Base-by-base conservation (phyloP, 1,139 yeast species). In the Hyphopichia buzzinii region DNA sequence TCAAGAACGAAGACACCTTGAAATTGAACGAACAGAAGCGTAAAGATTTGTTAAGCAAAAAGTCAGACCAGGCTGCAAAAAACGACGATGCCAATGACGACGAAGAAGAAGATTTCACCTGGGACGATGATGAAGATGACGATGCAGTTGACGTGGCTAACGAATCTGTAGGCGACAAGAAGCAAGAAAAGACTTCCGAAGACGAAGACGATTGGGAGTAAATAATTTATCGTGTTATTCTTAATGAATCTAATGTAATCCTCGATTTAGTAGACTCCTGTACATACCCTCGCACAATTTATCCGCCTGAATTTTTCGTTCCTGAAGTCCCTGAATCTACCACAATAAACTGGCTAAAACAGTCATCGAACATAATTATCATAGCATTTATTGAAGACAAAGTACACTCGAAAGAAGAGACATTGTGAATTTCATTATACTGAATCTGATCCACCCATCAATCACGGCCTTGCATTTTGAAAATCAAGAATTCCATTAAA, bases 21-120 rank as follows among this genome's bases (percentile, higher is more conserved):
- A 67, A 77, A 31, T 73, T 72, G 21, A 81, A 78, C 46, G 96
- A 88, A 47, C 67, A 70, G 45, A 76, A 78, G 52, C 75, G 96
- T 47, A 82, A 79, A 57, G 72, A 72, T 39, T 63, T 88, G 33
- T 64, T 86, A 35, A 62, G 64, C 19, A 67, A 62, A 31, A 52
- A 55, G 33, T 67, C 25, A 23, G 34, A 35, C 14, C 28, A 37
- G 13, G 31, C 36, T 11, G 35, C 39, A 41, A 57, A 63, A 32
- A 54, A 50, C 5, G 19, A 13, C 13, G 26, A 23, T 7, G 19
- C 30, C 12, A 67, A 59, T 13, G 73, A 58, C 4, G 72, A 64
- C 4, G 72, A 72, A 7, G 75, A 64, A 3, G 81, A 76, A 31
- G 75, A 69, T 22, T 64, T 77, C 42, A 65, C 69, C 16, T 77